Base-by-base conservation (phyloP, 495 filamentous ascomycete species). In the Lophiostoma macrostomum region DNA sequence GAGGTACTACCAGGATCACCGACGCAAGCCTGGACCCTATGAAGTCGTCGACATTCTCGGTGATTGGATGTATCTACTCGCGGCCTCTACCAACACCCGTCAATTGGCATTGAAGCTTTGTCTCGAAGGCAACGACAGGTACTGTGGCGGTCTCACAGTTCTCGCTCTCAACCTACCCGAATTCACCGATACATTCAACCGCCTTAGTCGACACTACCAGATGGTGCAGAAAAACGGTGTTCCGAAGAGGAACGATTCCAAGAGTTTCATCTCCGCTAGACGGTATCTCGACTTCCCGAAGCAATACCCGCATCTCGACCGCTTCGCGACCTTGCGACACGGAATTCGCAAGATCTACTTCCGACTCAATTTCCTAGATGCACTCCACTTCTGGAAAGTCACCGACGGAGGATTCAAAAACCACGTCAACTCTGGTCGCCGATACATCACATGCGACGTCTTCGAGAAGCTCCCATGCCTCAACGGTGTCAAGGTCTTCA, bases 381-480 rank as follows among this genome's bases (percentile, higher is more conserved):
- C 11, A 19, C 20, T 57, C 1, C 27, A 57, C 23, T 57, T 57
- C 53, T 42, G 50, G 37, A 50, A 50, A 19, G 45, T 50, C 12
- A 34, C 36, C 24, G 20, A 18, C 20, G 44, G 36, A 14, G 28
- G 19, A 14, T 5, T 50, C 35, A 37, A 43, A 5, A 8, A 22
- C 12, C 10, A 20, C n/a, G n/a, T n/a, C 5, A 28, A 13, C 35
- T 13, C n/a, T n/a, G n/a, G n/a, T 1, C 2, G 6, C 5, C 10
- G n/a, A 10, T 45, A 14, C 25, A 43, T 29, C 5, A 50, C 52
- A 3, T 50, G 35, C 16, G 45, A 50, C 13, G 30, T 50, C n/a
- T 39, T 57, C 27, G 28, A 42, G 3, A 11, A 35, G 29, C 53
- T 57, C 14, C 45, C 45, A 8, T 2, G 44, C 4, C 45, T 57